Conservation (phyloP, 805 yeast genomes). For the Metschnikowia kunwiensis region DNA sequence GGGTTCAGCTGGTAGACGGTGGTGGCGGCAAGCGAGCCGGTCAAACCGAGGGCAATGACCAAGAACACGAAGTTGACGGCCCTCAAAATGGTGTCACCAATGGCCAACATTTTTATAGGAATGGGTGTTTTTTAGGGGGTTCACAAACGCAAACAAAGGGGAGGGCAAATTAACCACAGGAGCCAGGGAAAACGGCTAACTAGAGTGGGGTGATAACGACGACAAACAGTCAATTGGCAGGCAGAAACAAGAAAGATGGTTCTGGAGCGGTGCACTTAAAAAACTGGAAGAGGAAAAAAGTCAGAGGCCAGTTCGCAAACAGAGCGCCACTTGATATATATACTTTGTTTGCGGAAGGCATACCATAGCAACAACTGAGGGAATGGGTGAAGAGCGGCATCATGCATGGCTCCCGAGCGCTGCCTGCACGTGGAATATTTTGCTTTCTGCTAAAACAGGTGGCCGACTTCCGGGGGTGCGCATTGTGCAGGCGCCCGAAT, state of each 20-base stretch:
- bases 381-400: conserved; percentile 11
- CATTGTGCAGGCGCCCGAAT: conserved; percentile 12
- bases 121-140: neutral
- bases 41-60: conserved; percentile 77
- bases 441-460: conserved; percentile 18
- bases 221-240: conserved; percentile 6
- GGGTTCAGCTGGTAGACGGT: conserved; percentile 51
- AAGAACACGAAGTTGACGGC: conserved; percentile 69
- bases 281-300: conserved; percentile 7
- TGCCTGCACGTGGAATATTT: conserved; percentile 17
- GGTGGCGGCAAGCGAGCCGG: conserved; percentile 82
- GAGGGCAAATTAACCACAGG: neutral
- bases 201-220: no score
- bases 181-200: no score
- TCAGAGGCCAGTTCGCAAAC: conserved; percentile 1
- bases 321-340: conserved; percentile 8
- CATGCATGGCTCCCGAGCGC: conserved; percentile 9
- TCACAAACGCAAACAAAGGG: neutral
- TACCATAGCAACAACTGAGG: conserved; percentile 15
- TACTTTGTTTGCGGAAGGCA: conserved; percentile 8
- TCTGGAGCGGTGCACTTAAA: conserved; percentile 2
- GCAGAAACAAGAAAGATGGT: conserved; percentile 1
- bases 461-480: conserved; percentile 16
- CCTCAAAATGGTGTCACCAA: conserved; percentile 76
- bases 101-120: conserved; percentile 62